Conservation (phyloP, 2,329 filamentous ascomycete species). For the Corinectria fuckeliana region DNA sequence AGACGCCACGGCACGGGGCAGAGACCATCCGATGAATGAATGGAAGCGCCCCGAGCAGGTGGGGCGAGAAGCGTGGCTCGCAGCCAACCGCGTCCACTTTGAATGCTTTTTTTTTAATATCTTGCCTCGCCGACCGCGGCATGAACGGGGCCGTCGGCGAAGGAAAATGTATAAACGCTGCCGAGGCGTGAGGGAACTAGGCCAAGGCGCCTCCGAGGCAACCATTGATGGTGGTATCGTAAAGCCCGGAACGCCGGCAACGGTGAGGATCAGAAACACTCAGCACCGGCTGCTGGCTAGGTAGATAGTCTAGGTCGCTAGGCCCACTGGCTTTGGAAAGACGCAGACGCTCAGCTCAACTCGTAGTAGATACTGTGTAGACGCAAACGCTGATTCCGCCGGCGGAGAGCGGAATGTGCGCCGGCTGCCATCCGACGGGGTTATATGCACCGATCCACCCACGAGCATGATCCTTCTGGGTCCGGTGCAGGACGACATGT, state of each 20-base stretch:
- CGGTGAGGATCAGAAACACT: background rate
- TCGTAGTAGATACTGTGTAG: too few relatives aligned
- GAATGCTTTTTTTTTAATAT: slow-evolving; percentile 6
- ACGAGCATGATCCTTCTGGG: slow-evolving; percentile 3
- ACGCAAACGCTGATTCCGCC: slow-evolving; percentile 14
- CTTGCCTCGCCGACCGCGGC: background rate
- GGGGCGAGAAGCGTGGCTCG: slow-evolving; percentile 12
- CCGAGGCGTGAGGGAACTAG: slow-evolving; percentile 2
- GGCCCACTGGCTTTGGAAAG: background rate
- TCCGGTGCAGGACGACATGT: background rate
- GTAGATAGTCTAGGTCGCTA: background rate
- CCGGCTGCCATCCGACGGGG: slow-evolving; percentile 7
- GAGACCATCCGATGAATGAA: background rate
- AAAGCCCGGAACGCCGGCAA: slow-evolving; percentile 12
- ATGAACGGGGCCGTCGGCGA: background rate
- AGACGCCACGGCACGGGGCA: slow-evolving; percentile 14
- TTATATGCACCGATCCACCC: slow-evolving; percentile 8
- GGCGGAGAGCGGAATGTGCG: background rate
- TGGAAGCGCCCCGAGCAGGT: slow-evolving; percentile 14
- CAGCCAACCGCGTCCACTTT: slow-evolving; percentile 21
- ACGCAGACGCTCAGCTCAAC: background rate
- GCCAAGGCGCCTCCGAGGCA: background rate
- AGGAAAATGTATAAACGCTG: background rate
- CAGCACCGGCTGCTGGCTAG: too few relatives aligned
- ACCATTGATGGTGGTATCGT: slow-evolving; percentile 1